Evolutionary conservation across 129 eudicot species (phyloP).

Genomic region (Pseudognaphalium luteoalbum): DNA sequence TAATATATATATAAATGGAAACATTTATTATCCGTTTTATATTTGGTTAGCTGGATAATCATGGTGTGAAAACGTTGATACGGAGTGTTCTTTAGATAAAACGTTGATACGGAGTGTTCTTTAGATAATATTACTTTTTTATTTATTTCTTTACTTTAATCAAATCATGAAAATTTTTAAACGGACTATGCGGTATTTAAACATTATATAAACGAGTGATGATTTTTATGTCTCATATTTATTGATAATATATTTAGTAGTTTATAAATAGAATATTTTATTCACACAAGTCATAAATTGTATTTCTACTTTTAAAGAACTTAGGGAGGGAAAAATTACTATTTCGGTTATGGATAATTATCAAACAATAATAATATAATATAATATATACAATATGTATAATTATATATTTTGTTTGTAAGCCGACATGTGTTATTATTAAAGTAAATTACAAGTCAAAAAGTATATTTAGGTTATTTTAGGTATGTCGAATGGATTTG

Average conservation of each 20-base stretch:
- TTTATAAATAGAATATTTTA: too few species aligned
- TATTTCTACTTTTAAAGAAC: neutral
- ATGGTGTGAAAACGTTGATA: neutral
- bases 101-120: neutral
- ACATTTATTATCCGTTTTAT: neutral
- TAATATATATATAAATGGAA: slow-evolving; percentile 29
- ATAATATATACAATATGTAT: too few species aligned
- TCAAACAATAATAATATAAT: too few species aligned
- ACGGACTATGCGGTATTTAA: neutral
- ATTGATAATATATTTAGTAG: too few species aligned
- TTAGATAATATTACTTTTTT: too few species aligned
- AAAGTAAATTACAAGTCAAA: neutral
- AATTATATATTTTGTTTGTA: too few species aligned
- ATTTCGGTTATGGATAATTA: neutral
- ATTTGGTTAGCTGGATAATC: neutral
- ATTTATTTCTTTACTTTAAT: too few species aligned
- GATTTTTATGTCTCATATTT: neutral
- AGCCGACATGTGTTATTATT: neutral
- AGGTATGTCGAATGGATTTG: neutral
- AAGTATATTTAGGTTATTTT: neutral
- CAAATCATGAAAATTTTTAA: neutral
- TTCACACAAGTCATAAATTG: neutral
- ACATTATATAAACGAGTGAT: neutral
- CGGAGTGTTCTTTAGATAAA: too few species aligned
- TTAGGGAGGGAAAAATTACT: too few species aligned